These are phyloP conservation scores for Papilionanthe hybrid DNA, from an alignment of 116 monocot genomes.

Conservation along the genomic window DNA sequence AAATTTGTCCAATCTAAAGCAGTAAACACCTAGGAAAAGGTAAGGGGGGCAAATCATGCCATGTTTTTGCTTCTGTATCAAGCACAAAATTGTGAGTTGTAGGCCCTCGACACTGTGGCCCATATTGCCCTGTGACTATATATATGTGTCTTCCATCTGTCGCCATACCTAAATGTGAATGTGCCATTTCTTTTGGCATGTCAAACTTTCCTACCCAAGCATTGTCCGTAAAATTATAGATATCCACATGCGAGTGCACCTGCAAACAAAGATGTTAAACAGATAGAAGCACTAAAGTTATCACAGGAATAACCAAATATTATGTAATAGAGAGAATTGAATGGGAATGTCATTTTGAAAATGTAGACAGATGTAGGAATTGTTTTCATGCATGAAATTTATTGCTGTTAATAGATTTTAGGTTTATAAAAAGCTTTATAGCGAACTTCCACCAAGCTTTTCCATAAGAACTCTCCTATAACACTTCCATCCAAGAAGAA, in stretches of 20 bases:
- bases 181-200: constrained; percentile 98
- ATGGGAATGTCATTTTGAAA: neutral
- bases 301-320: neutral
- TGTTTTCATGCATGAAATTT: neutral
- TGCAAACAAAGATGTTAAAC: constrained; percentile 13
- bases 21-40: constrained; percentile 66
- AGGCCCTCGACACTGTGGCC: constrained; percentile 93
- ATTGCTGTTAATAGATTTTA: neutral
- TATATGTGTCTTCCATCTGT: constrained; percentile 90
- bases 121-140: constrained; percentile 85
- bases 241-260: constrained; percentile 96
- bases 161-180: constrained; percentile 94
- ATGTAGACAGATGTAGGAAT: neutral
- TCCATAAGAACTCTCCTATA: neutral
- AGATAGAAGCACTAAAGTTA: neutral
- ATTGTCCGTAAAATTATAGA: constrained; percentile 78
- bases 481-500: neutral
- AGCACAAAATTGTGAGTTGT: constrained; percentile 71
- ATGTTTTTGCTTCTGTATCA: constrained; percentile 70
- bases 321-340: neutral
- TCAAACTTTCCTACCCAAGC: constrained; percentile 85
- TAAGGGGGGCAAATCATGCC: constrained; percentile 74
- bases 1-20: neutral
- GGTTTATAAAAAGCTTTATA: neutral
- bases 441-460: neutral